These are phyloP conservation scores for Diaporthe batatas DNA, from an alignment of 2,329 filamentous ascomycete genomes.

Conservation along the genomic window DNA sequence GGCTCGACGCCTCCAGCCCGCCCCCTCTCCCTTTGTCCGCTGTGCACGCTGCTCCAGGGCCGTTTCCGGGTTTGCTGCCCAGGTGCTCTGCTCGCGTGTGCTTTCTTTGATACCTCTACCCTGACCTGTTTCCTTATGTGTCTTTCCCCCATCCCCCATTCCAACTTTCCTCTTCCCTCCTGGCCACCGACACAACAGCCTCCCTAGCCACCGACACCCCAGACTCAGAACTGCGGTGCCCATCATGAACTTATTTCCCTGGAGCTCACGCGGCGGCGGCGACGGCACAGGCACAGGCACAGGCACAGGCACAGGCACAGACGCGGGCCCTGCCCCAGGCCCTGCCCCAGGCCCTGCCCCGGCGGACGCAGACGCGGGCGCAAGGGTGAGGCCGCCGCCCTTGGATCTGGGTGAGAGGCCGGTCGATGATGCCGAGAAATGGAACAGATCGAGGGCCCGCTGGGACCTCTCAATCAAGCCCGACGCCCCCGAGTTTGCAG, in stretches of 20 bases:
- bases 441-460: conserved; percentile 30
- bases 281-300: not conserved
- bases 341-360: conserved; percentile 5
- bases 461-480: conserved; percentile 30
- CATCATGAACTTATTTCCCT: no score
- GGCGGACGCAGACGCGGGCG: not conserved
- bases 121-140: conserved; percentile 5
- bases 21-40: conserved; percentile 10
- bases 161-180: not conserved
- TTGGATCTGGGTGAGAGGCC: not conserved
- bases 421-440: conserved; percentile 16
- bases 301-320: not conserved
- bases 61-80: conserved; percentile 4
- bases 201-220: not conserved
- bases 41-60: not conserved
- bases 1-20: not conserved
- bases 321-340: conserved; percentile 7
- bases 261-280: no score
- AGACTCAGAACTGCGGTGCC: no score
- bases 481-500: not conserved
- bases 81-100: not conserved
- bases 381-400: not conserved
- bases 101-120: not conserved
- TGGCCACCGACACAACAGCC: conserved; percentile 15
- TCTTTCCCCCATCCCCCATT: not conserved